Base-by-base conservation (phyloP, 2,329 filamentous ascomycete genomes). In the Trichoderma sp. region DNA sequence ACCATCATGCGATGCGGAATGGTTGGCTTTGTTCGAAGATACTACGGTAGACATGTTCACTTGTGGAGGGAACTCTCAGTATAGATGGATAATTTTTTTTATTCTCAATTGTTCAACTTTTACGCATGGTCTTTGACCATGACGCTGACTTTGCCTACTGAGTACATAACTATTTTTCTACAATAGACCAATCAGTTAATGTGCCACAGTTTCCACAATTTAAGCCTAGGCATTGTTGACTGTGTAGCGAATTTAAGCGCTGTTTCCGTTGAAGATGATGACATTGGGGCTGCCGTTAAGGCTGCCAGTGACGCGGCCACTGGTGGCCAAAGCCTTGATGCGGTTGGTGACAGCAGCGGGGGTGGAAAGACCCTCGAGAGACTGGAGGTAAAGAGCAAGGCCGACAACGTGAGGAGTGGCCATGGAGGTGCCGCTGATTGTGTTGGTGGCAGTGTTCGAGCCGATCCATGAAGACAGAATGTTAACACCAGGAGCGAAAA, bases 181-280 rank as follows among this genome's bases (percentile, higher is more conserved):
- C 43, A 50, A 50, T 23, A 20, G 43, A 12, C n/a, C 43, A 50
- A n/a, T 20, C 9, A 23, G 43, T 20, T 17, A 39, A 39, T 39
- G 15, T 39, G 15, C 3, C 36, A 39, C n/a, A 50, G 1, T 20
- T 20, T 50, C n/a, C 43, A 1, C 43, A 3, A 1, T 50, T 20
- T n/a, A 3, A 20, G 43, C 43, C 4, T 5, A 23, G n/a, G 43
- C 43, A 23, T 50, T 47, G n/a, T n/a, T 12, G 9, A 23, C 9
- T 50, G 2, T 20, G 11, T 20, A 2, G 43, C 43, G n/a, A 50
- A n/a, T 34, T 66, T 74, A 76, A 65, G 74, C 72, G 57, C 76
- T 73, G 63, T 77, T 77, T 30, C 84, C 84, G 76, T 87, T 87
- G 81, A 84, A 87, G 50, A 81, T 81, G 71, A 86, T 76, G 57